phyloP scores from a whole-genome alignment of 805 yeast species.

The Metschnikowia gruessii region DNA sequence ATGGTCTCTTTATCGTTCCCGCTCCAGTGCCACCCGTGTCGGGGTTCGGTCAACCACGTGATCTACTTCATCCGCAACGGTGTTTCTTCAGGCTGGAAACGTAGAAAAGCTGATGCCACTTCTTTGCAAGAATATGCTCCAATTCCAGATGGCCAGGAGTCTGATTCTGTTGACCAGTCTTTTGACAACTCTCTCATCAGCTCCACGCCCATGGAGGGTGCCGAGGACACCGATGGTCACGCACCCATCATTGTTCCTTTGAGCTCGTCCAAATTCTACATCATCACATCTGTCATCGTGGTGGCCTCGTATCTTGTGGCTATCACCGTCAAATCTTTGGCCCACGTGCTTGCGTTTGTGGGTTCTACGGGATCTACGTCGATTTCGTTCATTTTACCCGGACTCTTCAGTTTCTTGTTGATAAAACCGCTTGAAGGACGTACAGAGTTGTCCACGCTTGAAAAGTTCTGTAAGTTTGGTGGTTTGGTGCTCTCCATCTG shows the following conservation, averaged over 20 bases:
- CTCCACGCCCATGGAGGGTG: constrained; percentile 47
- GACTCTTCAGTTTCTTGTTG: constrained; percentile 75
- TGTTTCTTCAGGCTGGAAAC: constrained; percentile 23
- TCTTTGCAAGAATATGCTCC: constrained; percentile 28
- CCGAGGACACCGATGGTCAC: constrained; percentile 46
- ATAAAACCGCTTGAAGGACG: constrained; percentile 46
- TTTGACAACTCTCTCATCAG: constrained; percentile 39
- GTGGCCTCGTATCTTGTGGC: constrained; percentile 61
- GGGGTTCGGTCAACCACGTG: constrained; percentile 70
- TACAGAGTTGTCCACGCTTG: constrained; percentile 26
- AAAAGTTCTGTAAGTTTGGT: constrained; percentile 38
- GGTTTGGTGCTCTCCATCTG: constrained; percentile 58
- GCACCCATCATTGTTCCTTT: constrained; percentile 42
- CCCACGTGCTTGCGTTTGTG: constrained; percentile 78
- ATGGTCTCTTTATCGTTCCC: constrained; percentile 81
- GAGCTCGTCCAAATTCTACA: constrained; percentile 24
- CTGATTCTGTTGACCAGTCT: constrained; percentile 14
- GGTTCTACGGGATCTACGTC: constrained; percentile 95
- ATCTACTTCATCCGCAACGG: constrained; percentile 45
- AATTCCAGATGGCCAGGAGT: constrained; percentile 11
- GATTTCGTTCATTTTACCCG: constrained; percentile 87
- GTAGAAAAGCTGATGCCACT: constrained; percentile 18
- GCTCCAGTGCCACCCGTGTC: constrained; percentile 75
- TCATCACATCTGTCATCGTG: constrained; percentile 37
- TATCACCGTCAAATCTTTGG: constrained; percentile 65